Conservation (phyloP, 345 rosid genomes). For the Lumnitzera littorea region DNA sequence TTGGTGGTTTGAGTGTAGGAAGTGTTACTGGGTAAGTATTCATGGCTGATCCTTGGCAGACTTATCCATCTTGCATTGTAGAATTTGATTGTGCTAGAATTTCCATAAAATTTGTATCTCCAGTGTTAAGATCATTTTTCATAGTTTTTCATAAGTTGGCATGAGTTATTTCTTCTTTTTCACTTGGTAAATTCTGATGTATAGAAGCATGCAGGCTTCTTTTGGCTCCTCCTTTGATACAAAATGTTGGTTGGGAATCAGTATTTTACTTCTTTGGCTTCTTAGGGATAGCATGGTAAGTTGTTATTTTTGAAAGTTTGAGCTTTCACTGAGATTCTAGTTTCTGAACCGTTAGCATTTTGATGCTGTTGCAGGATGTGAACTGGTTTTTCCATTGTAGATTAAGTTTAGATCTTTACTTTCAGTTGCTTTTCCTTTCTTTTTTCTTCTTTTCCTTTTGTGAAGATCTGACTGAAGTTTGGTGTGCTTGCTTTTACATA, state of each 20-base stretch:
- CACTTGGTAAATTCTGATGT: slow-evolving; percentile 13
- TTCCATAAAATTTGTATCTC: no score
- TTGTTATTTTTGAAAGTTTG: neutral
- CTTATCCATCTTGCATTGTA: neutral
- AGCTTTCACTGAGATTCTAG: no score
- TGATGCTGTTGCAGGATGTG: no score
- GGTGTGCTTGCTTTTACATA: slow-evolving; percentile 10
- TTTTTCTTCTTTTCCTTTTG: neutral
- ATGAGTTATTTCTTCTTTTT: neutral
- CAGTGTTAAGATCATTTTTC: neutral
- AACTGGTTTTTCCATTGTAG: neutral
- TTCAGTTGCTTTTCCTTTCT: neutral
- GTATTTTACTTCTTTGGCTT: slow-evolving; percentile 79
- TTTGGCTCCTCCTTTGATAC: slow-evolving; percentile 85
- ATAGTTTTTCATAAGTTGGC: neutral
- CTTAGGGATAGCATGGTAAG: slow-evolving; percentile 80
- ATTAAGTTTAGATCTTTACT: neutral
- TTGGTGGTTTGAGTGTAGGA: slow-evolving; percentile 89
- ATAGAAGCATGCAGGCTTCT: slow-evolving; percentile 60
- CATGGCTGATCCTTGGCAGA: neutral
- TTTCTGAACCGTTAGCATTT: neutral
- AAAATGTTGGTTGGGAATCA: slow-evolving; percentile 83
- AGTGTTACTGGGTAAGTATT: slow-evolving; percentile 80
- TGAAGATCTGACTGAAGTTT: slow-evolving; percentile 8
- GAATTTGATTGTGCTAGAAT: no score